A percentile compares a stretch with the other conserved stretches of the same genome.
phyloP scores from a whole-genome alignment of 176 grass and related monocot genomes.

The Lolium multiflorum region DNA sequence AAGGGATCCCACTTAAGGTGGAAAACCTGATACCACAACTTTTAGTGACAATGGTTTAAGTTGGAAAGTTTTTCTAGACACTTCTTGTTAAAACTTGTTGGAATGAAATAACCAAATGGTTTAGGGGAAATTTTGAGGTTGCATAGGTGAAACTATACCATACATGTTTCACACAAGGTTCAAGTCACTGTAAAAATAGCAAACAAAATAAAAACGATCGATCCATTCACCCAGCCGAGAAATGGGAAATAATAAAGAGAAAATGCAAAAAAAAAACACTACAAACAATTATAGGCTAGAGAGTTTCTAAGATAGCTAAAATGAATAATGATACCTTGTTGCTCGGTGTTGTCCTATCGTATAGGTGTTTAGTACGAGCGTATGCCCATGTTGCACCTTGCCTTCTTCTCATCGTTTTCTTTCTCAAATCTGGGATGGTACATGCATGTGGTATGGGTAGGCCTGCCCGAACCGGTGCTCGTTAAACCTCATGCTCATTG shows the following conservation, averaged over 20 bases:
- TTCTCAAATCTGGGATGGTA: no score
- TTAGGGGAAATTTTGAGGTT: no score
- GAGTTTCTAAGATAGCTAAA: no score
- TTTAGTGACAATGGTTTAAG: background rate
- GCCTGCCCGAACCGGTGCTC: no score
- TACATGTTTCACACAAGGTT: no score
- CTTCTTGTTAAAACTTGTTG: background rate
- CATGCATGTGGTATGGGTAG: no score
- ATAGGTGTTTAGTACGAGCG: no score
- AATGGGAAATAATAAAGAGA: background rate
- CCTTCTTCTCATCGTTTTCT: no score
- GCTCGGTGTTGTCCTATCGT: no score
- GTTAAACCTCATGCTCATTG: no score
- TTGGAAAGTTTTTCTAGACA: background rate
- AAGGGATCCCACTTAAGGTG: background rate
- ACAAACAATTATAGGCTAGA: background rate
- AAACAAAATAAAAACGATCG: background rate
- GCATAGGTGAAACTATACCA: background rate
- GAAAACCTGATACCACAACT: background rate
- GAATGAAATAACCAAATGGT: background rate
- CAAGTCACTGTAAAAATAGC: background rate
- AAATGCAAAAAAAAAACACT: background rate
- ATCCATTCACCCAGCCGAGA: background rate
- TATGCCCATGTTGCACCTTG: no score
- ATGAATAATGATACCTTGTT: no score